Evolutionary conservation across 2,329 filamentous ascomycete species (phyloP).

Genomic region (Aspergillus fischeri): DNA sequence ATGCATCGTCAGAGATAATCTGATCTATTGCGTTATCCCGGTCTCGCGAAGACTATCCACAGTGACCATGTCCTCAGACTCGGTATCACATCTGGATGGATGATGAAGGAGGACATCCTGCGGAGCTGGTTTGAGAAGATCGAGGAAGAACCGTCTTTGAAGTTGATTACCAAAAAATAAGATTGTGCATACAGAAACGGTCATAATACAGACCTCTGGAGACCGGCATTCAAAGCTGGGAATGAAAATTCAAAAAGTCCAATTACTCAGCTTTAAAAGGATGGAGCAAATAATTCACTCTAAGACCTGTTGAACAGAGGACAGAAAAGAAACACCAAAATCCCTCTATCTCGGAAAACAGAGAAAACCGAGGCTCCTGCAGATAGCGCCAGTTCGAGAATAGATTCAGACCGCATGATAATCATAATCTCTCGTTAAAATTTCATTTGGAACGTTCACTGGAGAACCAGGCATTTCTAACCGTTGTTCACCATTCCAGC

Average conservation of each 20-base stretch:
- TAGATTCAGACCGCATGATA: not conserved
- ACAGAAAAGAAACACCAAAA: not conserved
- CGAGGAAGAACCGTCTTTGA: not conserved
- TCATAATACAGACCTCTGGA: not conserved
- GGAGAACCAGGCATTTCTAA: constrained; percentile 1
- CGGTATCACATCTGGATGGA: not conserved
- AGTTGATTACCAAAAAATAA: not conserved
- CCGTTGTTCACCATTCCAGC: constrained; percentile 44
- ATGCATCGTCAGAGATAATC: not conserved
- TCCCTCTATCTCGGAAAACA: not conserved
- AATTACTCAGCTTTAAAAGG: not conserved
- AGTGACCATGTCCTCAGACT: not conserved
- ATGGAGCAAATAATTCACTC: not conserved
- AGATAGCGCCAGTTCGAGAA: not conserved
- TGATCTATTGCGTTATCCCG: not conserved
- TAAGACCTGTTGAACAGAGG: not conserved
- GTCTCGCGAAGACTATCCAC: not conserved
- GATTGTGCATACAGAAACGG: not conserved
- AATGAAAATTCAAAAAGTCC: not conserved
- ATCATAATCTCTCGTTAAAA: not conserved
- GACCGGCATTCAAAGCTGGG: not conserved
- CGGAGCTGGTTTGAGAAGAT: not conserved
- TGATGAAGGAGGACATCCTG: not conserved
- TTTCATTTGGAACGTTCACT: not conserved
- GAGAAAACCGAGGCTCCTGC: not conserved